phyloP scores from a whole-genome alignment of 768 basidiomycete genomes.

The Mycena latifolia region DNA sequence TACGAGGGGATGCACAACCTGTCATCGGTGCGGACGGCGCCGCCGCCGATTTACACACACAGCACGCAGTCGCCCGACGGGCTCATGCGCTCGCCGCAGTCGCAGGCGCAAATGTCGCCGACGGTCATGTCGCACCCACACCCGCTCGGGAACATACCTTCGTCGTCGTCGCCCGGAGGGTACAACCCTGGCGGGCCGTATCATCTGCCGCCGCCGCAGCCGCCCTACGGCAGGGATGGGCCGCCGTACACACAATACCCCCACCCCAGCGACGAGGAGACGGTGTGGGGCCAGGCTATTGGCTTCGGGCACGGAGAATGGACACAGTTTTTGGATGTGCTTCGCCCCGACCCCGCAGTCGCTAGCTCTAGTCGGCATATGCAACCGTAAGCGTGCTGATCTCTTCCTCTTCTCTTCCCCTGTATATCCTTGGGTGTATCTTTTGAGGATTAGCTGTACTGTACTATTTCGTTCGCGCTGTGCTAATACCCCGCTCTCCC shows the following conservation, averaged over 20 bases:
- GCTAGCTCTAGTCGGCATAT: constrained; percentile 46
- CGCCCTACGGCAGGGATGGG: constrained; percentile 53
- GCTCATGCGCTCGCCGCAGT: constrained; percentile 36
- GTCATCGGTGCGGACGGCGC: constrained; percentile 45
- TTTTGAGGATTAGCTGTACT: constrained; percentile 38
- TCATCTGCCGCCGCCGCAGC: constrained; percentile 40
- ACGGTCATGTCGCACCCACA: constrained; percentile 37
- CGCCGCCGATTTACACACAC: constrained; percentile 39
- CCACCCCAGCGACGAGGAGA: constrained; percentile 70
- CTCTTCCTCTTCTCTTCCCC: constrained; percentile 17
- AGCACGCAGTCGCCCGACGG: constrained; percentile 30
- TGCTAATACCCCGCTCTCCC: constrained; percentile 33
- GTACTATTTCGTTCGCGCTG: constrained; percentile 23
- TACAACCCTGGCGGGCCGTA: constrained; percentile 37
- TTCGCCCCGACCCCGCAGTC: constrained; percentile 59
- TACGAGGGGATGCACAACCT: constrained; percentile 49
- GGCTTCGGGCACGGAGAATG: constrained; percentile 86
- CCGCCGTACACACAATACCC: constrained; percentile 58
- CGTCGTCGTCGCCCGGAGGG: constrained; percentile 40
- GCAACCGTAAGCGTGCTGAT: constrained; percentile 21
- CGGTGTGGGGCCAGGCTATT: constrained; percentile 81
- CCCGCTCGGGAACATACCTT: constrained; percentile 37
- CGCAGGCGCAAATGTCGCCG: constrained; percentile 39
- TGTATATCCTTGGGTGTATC: constrained; percentile 39
- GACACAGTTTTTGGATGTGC: constrained; percentile 73